Evolutionary conservation across 139 green algal species (phyloP).

Genomic region (Micractinium conductrix): DNA sequence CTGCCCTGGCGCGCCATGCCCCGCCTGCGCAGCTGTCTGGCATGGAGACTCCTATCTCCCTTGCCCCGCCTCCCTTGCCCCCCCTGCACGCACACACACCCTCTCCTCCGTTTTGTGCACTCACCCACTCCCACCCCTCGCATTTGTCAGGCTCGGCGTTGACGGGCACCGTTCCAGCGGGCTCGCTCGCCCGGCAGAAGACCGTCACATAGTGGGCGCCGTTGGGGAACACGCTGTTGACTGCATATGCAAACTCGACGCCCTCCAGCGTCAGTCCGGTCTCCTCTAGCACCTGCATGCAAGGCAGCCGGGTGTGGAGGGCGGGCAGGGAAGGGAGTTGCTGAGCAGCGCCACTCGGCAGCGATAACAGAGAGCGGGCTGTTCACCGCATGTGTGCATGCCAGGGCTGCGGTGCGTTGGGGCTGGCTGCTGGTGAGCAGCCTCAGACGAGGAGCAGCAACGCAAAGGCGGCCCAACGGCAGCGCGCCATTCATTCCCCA

Average conservation of each 20-base stretch:
- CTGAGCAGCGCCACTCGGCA: too few relatives aligned
- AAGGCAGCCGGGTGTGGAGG: too few relatives aligned
- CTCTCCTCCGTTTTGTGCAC: background rate
- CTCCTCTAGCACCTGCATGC: background rate
- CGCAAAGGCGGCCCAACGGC: background rate
- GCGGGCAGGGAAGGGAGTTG: too few relatives aligned
- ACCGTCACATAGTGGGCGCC: slow-evolving; percentile 65
- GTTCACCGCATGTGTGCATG: too few relatives aligned
- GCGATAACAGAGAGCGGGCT: too few relatives aligned
- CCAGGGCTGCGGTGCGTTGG: background rate
- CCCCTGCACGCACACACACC: background rate
- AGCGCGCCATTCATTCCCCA: too few relatives aligned
- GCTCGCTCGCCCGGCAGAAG: slow-evolving; percentile 55
- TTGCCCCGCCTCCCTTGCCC: too few relatives aligned
- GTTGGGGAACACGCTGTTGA: slow-evolving; percentile 36
- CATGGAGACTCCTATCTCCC: too few relatives aligned
- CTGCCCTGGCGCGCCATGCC: too few relatives aligned
- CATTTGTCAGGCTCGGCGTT: slow-evolving; percentile 41
- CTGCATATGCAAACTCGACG: background rate
- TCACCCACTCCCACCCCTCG: slow-evolving; percentile 43
- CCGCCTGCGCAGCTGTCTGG: background rate
- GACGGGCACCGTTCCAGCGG: background rate
- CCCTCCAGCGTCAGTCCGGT: background rate
- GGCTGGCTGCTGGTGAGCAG: background rate
- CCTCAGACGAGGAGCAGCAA: background rate